These are phyloP conservation scores for Kazachstania africana DNA, from an alignment of 805 yeast genomes.

Conservation along the genomic window DNA sequence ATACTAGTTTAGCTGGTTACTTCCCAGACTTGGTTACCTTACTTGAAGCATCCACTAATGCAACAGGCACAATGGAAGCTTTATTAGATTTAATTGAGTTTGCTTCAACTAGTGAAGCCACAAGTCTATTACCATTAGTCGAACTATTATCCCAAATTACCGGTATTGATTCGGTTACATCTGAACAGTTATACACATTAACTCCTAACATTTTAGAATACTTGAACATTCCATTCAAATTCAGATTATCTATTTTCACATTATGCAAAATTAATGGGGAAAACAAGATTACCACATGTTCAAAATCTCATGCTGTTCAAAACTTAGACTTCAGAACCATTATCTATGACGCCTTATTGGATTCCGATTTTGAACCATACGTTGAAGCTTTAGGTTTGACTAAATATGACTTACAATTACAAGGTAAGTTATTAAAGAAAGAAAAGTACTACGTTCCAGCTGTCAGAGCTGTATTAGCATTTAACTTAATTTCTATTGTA, in stretches of 20 bases:
- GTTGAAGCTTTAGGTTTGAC: slow-evolving; percentile 18
- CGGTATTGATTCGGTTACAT: slow-evolving; percentile 4
- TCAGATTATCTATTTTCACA: slow-evolving; percentile 22
- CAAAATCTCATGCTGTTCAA: slow-evolving; percentile 24
- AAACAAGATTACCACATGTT: slow-evolving; percentile 15
- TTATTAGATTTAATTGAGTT: slow-evolving; percentile 15
- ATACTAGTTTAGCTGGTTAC: slow-evolving; percentile 9
- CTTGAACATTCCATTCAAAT: slow-evolving; percentile 18
- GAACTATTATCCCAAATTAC: slow-evolving; percentile 8
- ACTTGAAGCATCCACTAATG: slow-evolving; percentile 13
- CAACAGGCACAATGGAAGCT: slow-evolving; percentile 15
- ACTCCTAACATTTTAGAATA: slow-evolving; percentile 17
- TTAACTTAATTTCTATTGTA: slow-evolving; percentile 17
- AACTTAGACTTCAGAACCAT: slow-evolving; percentile 23
- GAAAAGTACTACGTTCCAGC: slow-evolving; percentile 25
- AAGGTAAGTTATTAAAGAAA: slow-evolving; percentile 20
- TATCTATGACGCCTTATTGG: slow-evolving; percentile 18
- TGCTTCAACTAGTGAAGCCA: slow-evolving; percentile 12
- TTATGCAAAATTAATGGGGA: slow-evolving; percentile 17
- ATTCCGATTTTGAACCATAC: slow-evolving; percentile 24
- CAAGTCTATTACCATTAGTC: slow-evolving; percentile 15
- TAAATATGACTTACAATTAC: slow-evolving; percentile 18
- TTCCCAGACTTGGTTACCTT: slow-evolving; percentile 15
- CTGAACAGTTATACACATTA: slow-evolving; percentile 13
- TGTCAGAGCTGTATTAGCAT: slow-evolving; percentile 21